A percentile compares a stretch with the other conserved stretches of the same genome.
phyloP scores from a whole-genome alignment of 352 stramenopile genomes.

The Phytophthora melonis region DNA sequence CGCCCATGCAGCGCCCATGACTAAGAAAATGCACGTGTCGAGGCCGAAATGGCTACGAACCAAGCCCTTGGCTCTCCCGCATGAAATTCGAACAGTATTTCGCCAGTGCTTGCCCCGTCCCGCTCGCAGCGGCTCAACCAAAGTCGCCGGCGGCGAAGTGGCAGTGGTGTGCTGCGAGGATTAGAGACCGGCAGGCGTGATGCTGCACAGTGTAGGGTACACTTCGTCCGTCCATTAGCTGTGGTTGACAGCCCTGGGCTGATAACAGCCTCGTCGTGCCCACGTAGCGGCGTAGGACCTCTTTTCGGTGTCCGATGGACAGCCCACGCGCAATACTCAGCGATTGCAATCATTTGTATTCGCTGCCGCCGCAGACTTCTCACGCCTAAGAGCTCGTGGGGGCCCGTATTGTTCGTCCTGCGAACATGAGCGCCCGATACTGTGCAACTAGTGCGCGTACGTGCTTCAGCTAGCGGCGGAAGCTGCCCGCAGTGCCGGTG shows the following conservation, averaged over 20 bases:
- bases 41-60: constrained; percentile 1
- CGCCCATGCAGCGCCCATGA: neutral
- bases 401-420: neutral
- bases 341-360: constrained; percentile 3
- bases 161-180: neutral
- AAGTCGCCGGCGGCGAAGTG: neutral
- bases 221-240: too few species aligned
- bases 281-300: neutral
- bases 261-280: constrained; percentile 7
- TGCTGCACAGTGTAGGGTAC: neutral
- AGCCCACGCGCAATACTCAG: neutral
- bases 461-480: too few species aligned
- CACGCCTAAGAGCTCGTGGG: neutral
- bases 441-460: neutral
- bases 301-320: constrained; percentile 11
- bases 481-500: neutral
- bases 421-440: neutral
- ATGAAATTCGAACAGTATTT: constrained; percentile 24
- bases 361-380: neutral
- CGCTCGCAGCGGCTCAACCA: neutral
- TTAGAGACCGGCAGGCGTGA: neutral
- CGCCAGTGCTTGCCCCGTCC: constrained; percentile 6
- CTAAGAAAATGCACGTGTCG: constrained; percentile 23
- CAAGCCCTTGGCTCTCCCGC: constrained; percentile 4
- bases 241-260: neutral